Evolutionary conservation across 192 early-diverging fungal species (phyloP).

Genomic region (Backusella tuberculispora): DNA sequence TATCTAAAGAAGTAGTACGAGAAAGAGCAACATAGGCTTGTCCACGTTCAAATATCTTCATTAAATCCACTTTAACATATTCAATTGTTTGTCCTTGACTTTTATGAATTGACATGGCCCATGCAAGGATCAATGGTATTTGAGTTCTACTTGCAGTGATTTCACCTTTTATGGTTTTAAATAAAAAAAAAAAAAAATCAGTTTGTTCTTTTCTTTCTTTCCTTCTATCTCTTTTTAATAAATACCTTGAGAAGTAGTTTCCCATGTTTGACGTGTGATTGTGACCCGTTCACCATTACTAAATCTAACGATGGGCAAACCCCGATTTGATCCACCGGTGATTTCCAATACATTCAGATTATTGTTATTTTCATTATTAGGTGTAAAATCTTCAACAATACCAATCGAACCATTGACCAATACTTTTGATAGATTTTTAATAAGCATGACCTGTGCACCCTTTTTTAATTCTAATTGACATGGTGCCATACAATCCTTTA

Average conservation of each 20-base stretch:
- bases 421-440: slow-evolving; percentile 63
- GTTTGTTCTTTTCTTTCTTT: too few relatives aligned
- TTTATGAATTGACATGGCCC: slow-evolving; percentile 87
- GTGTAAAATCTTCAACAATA: slow-evolving; percentile 50
- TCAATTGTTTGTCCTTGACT: slow-evolving; percentile 86
- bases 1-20: slow-evolving; percentile 64
- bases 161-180: background rate
- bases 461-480: slow-evolving; percentile 66
- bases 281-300: slow-evolving; percentile 45
- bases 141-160: slow-evolving; percentile 39
- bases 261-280: slow-evolving; percentile 55
- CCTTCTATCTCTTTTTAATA: background rate
- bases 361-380: slow-evolving; percentile 2
- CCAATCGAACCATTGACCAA: slow-evolving; percentile 84
- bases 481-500: slow-evolving; percentile 61
- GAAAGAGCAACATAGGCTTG: slow-evolving; percentile 86
- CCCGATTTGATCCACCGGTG: background rate
- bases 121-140: slow-evolving; percentile 76
- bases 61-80: slow-evolving; percentile 71
- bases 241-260: slow-evolving; percentile 46
- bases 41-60: slow-evolving; percentile 76
- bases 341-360: background rate
- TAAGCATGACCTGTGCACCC: slow-evolving; percentile 85
- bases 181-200: background rate
- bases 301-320: slow-evolving; percentile 42